Conservation (phyloP, 805 yeast genomes). For the Suhomyces kilbournensis region DNA sequence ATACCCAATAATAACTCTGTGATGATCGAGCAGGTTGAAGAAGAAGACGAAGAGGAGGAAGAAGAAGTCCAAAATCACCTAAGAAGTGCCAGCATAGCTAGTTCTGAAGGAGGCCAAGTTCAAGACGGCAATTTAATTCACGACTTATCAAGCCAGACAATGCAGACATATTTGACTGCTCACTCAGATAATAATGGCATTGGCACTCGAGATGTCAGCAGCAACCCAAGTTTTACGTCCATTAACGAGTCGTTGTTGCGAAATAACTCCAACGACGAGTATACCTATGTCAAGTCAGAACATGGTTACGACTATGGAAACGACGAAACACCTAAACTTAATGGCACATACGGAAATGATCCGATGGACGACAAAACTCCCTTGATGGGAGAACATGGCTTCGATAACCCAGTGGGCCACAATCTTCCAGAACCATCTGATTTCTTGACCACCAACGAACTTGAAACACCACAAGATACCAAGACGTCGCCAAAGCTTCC, state of each 20-base stretch:
- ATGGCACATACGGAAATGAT: slow-evolving; percentile 9
- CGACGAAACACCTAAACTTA: slow-evolving; percentile 33
- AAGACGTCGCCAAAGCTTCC: slow-evolving; percentile 21
- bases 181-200: slow-evolving; percentile 4
- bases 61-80: not conserved
- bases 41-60: slow-evolving; percentile 16
- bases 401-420: slow-evolving; percentile 9
- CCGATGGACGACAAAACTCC: slow-evolving; percentile 32
- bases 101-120: not conserved
- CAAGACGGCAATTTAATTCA: slow-evolving; percentile 2
- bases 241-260: slow-evolving; percentile 31
- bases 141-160: slow-evolving; percentile 22
- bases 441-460: not conserved
- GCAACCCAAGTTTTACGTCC: slow-evolving; percentile 31
- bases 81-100: not conserved
- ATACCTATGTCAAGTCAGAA: not conserved
- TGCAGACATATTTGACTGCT: slow-evolving; percentile 28
- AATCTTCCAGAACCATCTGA: slow-evolving; percentile 2
- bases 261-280: slow-evolving; percentile 10
- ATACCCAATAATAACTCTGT: slow-evolving; percentile 8
- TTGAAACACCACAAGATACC: not conserved
- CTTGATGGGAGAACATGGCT: slow-evolving; percentile 10
- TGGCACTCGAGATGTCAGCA: not conserved
- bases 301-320: slow-evolving; percentile 13
- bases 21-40: slow-evolving; percentile 14